Evolutionary conservation across 306 rosid genomes (phyloP).

Genomic region (Cicer pinnatifidum): DNA sequence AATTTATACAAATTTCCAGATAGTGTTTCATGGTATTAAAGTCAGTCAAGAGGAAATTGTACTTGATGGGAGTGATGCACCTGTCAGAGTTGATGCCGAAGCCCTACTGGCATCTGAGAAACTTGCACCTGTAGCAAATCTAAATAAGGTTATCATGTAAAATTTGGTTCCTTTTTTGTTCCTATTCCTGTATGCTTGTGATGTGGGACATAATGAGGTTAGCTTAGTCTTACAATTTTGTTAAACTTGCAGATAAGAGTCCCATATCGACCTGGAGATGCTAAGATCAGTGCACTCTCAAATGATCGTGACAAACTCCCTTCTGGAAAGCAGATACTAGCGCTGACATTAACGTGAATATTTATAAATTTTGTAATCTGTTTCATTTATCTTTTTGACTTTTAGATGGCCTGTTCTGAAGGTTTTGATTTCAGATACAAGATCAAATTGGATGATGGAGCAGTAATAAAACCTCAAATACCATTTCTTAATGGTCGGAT

Average conservation of each 20-base stretch:
- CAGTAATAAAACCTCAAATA: constrained; percentile 84
- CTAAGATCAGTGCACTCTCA: constrained; percentile 75
- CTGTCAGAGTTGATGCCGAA: constrained; percentile 81
- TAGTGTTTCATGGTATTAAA: constrained; percentile 81
- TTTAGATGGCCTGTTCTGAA: constrained; percentile 33
- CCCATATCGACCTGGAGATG: constrained; percentile 82
- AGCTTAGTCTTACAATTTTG: constrained; percentile 36
- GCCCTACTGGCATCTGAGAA: constrained; percentile 80
- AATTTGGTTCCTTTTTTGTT: constrained; percentile 31
- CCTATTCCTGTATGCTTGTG: constrained; percentile 44
- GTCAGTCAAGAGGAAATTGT: constrained; percentile 69
- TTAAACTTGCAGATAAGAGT: constrained; percentile 67
- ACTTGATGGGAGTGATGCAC: constrained; percentile 98
- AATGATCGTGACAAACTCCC: constrained; percentile 87
- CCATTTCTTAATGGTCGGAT: constrained; percentile 83
- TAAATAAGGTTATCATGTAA: constrained; percentile 70
- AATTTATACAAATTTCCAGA: constrained; percentile 54
- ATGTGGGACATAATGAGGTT: constrained; percentile 27
- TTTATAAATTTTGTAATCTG: constrained; percentile 39
- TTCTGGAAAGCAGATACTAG: constrained; percentile 87
- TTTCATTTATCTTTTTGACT: constrained; percentile 41
- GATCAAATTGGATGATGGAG: constrained; percentile 91
- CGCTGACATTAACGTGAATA: constrained; percentile 82
- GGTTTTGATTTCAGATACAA: constrained; percentile 74
- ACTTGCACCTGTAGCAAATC: constrained; percentile 83